Evolutionary conservation across 352 stramenopile species (phyloP).

Genomic region (Pythium graminicola): DNA sequence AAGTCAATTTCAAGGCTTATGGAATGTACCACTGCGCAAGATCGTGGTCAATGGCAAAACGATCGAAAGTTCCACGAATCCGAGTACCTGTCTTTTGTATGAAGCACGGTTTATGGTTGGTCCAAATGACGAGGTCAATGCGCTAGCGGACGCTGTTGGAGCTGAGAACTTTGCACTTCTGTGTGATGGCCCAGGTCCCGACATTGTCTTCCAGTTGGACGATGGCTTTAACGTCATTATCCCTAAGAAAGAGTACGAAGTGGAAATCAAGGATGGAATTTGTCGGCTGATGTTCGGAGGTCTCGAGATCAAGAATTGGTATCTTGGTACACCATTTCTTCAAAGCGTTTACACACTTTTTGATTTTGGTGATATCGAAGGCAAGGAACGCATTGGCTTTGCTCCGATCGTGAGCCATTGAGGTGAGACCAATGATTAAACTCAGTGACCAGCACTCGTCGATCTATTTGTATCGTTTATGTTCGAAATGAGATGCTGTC

Average conservation of each 20-base stretch:
- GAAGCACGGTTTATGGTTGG: not conserved
- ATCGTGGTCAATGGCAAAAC: slow-evolving; percentile 3
- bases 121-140: slow-evolving; percentile 7
- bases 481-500: too few relatives aligned
- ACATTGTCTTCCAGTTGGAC: slow-evolving; percentile 11
- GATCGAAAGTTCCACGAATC: not conserved
- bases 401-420: slow-evolving; percentile 4
- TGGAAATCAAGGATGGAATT: slow-evolving; percentile 4
- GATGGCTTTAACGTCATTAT: slow-evolving; percentile 8
- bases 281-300: not conserved
- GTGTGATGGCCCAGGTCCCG: slow-evolving; percentile 9
- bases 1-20: not conserved
- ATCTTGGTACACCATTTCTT: slow-evolving; percentile 5
- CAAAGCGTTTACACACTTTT: slow-evolving; percentile 13
- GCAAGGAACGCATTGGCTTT: slow-evolving; percentile 10
- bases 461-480: too few relatives aligned
- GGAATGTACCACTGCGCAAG: slow-evolving; percentile 5
- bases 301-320: not conserved
- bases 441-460: too few relatives aligned
- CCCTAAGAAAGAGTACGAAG: slow-evolving; percentile 15
- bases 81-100: too few relatives aligned
- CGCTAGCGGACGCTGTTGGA: slow-evolving; percentile 7
- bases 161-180: slow-evolving; percentile 9
- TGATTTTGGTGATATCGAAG: slow-evolving; percentile 12
- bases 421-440: too few relatives aligned